These are phyloP conservation scores for Diaporthe sp. DNA, from an alignment of 2,329 filamentous ascomycete species.

Conservation along the genomic window DNA sequence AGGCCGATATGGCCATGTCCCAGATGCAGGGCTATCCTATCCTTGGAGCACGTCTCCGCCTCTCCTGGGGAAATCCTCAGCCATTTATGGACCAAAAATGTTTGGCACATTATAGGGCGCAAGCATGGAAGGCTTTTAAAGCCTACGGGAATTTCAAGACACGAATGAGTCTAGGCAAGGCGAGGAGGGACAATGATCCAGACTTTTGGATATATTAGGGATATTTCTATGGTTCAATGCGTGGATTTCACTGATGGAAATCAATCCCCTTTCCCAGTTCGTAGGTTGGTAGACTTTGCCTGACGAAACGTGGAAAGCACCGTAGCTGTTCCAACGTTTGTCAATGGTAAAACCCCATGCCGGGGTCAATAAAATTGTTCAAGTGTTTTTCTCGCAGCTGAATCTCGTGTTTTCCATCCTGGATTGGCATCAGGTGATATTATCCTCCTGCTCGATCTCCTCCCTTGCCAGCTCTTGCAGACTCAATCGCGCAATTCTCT, in stretches of 20 bases:
- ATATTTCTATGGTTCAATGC: background rate
- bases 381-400: background rate
- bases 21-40: conserved; percentile 1
- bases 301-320: background rate
- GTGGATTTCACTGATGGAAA: background rate
- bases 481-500: background rate
- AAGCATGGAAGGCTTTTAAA: background rate
- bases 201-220: background rate
- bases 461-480: background rate
- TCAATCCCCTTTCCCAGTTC: background rate
- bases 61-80: background rate
- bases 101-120: background rate
- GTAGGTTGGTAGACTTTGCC: background rate
- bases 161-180: background rate
- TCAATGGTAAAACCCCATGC: background rate
- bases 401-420: no score
- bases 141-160: background rate
- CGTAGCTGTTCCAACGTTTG: background rate
- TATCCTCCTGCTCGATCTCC: background rate
- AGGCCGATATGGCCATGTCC: conserved; percentile 7
- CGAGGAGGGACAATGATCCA: background rate
- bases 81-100: background rate
- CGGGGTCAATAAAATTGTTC: background rate
- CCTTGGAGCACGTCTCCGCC: background rate
- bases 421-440: background rate